phyloP scores from a whole-genome alignment of 331 rosid species.

The Cucumis variabilis region DNA sequence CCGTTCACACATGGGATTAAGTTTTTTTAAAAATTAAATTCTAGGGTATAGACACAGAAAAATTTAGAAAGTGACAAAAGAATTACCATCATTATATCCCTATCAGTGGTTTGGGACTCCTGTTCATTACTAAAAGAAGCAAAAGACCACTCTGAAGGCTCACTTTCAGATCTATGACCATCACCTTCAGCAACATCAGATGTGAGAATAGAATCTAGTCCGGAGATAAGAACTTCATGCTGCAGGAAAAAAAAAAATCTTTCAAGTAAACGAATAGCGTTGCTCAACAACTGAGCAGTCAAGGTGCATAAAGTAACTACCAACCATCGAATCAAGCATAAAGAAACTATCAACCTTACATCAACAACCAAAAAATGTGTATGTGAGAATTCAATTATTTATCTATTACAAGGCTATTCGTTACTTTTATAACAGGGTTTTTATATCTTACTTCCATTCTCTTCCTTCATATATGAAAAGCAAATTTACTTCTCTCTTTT shows the following conservation, averaged over 20 bases:
- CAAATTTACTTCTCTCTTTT: too few species aligned
- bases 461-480: too few species aligned
- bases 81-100: slow-evolving; percentile 81
- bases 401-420: neutral
- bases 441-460: neutral
- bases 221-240: slow-evolving; percentile 32
- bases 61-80: slow-evolving; percentile 12
- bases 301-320: neutral
- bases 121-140: slow-evolving; percentile 55
- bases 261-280: neutral
- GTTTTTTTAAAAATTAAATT: neutral
- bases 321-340: neutral
- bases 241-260: neutral
- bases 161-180: slow-evolving; percentile 47
- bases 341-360: neutral
- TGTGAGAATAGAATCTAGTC: slow-evolving; percentile 46
- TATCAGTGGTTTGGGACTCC: slow-evolving; percentile 60
- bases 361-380: neutral
- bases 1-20: slow-evolving; percentile 29
- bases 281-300: neutral
- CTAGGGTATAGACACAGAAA: neutral
- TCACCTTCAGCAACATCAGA: slow-evolving; percentile 52
- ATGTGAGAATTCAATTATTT: neutral
- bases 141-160: slow-evolving; percentile 62
- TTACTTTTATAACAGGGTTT: neutral